Evolutionary conservation across 2,329 filamentous ascomycete species (phyloP), one percentile per base, ranked within the genome.

Genomic region (Dactylellina haptotyla): DNA sequence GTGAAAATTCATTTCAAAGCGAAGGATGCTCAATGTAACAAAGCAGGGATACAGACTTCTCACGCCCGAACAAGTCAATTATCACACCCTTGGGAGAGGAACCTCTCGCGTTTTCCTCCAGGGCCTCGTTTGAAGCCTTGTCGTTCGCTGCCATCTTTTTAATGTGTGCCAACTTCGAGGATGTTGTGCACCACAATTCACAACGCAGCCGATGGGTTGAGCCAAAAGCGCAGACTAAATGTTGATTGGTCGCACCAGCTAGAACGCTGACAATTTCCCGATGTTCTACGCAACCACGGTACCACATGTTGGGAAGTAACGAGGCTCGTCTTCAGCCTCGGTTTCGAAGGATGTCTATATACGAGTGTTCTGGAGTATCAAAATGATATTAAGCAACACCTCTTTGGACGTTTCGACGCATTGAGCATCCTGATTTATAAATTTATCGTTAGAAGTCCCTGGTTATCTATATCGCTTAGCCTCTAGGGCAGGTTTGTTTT

Each of bases 61-160:
- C 10, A n/a, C 59, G 46, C 34, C 59, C 59, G 26, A 65, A 56
- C 39, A 65, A 23, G 20, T 46, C 37, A 12, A 32, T 50, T 39
- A 48, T 12, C 18, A 14, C 30, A 14, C 41, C 26, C 3, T 50
- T n/a, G n/a, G n/a, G n/a, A n/a, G 2, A 3, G 41, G 3, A 41
- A n/a, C 3, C 18, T 18, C 16, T 56, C 39, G 28, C 14, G 37
- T 43, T 26, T 51, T 23, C n/a, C n/a, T 25, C 14, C n/a, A 10
- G 10, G 25, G 20, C 4, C 12, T 25, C 28, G 34, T 16, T 14
- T 30, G 10, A 12, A 23, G 20, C 26, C 2, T 63, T 34, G 25
- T 53, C 10, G 32, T 20, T 14, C 25, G 18, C 2, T 20, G 58
- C 25, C 57, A 61, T 50, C 2, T 14, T 61, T 9, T 34, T 34